Conservation (phyloP, 2,329 filamentous ascomycete species). For the Botrytis fragariae region DNA sequence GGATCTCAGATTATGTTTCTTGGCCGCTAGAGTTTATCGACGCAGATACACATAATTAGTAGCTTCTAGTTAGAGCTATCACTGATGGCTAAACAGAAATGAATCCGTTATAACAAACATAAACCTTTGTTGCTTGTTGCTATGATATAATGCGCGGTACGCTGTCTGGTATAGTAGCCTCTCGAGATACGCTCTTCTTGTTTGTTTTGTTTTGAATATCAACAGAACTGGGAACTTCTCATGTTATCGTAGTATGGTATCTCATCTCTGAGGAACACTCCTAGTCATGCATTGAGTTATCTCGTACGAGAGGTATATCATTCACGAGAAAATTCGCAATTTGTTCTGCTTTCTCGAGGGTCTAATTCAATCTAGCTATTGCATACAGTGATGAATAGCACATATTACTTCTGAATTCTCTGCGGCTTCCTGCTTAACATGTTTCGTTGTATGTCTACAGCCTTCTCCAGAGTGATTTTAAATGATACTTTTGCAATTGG, state of each 20-base stretch:
- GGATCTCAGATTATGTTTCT: conserved; percentile 16
- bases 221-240: background rate
- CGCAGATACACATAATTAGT: conserved; percentile 4
- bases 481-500: background rate
- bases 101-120: conserved; percentile 18
- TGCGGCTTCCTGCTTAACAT: background rate
- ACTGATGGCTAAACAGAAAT: conserved; percentile 14
- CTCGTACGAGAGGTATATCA: background rate
- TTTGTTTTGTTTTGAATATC: background rate
- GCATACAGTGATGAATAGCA: background rate
- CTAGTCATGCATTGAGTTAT: background rate
- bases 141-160: background rate
- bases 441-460: background rate
- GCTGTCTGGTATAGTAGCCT: background rate
- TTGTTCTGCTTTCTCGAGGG: background rate
- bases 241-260: background rate
- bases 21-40: conserved; percentile 7
- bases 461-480: background rate
- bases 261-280: background rate
- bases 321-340: background rate
- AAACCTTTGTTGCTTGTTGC: background rate
- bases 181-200: background rate
- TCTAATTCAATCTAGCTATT: background rate
- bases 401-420: background rate
- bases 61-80: background rate